These are phyloP conservation scores for Aspergillus biplanus DNA, from an alignment of 495 filamentous ascomycete species.

Conservation along the genomic window DNA sequence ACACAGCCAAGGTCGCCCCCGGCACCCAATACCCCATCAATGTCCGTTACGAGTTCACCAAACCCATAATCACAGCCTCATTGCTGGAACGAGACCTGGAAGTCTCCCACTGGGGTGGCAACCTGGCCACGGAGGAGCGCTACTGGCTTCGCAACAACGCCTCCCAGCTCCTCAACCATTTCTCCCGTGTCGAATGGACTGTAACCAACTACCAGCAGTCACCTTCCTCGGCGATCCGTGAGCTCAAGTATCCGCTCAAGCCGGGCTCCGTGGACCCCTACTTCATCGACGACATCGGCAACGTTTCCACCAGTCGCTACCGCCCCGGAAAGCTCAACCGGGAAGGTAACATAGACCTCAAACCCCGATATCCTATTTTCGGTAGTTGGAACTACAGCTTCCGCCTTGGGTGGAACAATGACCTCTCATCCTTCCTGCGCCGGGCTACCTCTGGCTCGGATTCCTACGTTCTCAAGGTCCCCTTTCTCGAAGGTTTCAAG, in stretches of 20 bases:
- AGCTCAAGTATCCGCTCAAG: constrained; percentile 76
- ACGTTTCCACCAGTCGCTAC: constrained; percentile 92
- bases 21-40: constrained; percentile 70
- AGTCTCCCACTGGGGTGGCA: constrained; percentile 97
- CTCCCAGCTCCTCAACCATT: constrained; percentile 80
- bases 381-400: constrained; percentile 98
- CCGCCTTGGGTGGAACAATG: constrained; percentile 90
- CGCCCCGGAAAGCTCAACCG: constrained; percentile 66
- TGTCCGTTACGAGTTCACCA: constrained; percentile 94
- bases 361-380: constrained; percentile 90
- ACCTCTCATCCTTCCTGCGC: constrained; percentile 74
- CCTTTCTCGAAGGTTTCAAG: constrained; percentile 93
- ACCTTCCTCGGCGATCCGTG: constrained; percentile 74
- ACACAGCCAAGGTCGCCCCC: constrained; percentile 65
- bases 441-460: constrained; percentile 58
- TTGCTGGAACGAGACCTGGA: constrained; percentile 87
- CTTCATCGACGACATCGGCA: constrained; percentile 96
- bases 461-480: constrained; percentile 84
- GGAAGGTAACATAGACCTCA: constrained; percentile 84
- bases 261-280: constrained; percentile 82
- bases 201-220: constrained; percentile 72
- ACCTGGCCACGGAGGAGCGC: constrained; percentile 90
- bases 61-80: constrained; percentile 77
- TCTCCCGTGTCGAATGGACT: constrained; percentile 85
- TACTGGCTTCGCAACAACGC: constrained; percentile 88